These are phyloP conservation scores for Talaromyces sp. DNA, from an alignment of 2,329 filamentous ascomycete species.

Conservation along the genomic window DNA sequence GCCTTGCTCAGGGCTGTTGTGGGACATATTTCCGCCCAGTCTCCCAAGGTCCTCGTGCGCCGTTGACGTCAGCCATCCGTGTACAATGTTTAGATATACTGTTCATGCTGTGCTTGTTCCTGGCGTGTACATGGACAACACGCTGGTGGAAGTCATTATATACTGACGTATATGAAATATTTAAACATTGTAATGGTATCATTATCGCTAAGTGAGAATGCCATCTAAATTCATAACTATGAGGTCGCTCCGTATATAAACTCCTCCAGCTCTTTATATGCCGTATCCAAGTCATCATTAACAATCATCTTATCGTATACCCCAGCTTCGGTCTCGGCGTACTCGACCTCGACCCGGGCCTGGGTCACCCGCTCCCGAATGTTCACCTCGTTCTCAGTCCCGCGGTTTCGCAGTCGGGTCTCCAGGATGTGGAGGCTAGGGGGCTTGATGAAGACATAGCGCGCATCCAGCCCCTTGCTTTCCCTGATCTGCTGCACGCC, in stretches of 20 bases:
- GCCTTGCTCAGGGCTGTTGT: neutral
- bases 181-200: neutral
- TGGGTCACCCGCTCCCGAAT: conserved; percentile 64
- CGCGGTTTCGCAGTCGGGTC: conserved; percentile 63
- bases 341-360: conserved; percentile 69
- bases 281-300: conserved; percentile 58
- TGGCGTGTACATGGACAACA: neutral
- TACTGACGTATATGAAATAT: neutral
- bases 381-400: conserved; percentile 70
- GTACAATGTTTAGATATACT: neutral
- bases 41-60: neutral
- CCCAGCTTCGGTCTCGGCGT: conserved; percentile 53
- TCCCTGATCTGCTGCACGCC: conserved; percentile 89
- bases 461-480: conserved; percentile 61
- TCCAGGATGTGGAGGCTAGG: conserved; percentile 71
- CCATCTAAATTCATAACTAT: neutral
- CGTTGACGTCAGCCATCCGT: neutral
- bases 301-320: conserved; percentile 61
- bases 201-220: neutral
- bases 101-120: neutral
- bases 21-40: neutral
- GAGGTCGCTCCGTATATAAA: neutral
- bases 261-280: conserved; percentile 48
- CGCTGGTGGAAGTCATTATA: neutral
- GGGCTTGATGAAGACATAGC: conserved; percentile 80